Evolutionary conservation across 177 flowering plant genomes (phyloP), one percentile per base, ranked within the genome.

Genomic region (Tripterygium wilfordii): DNA sequence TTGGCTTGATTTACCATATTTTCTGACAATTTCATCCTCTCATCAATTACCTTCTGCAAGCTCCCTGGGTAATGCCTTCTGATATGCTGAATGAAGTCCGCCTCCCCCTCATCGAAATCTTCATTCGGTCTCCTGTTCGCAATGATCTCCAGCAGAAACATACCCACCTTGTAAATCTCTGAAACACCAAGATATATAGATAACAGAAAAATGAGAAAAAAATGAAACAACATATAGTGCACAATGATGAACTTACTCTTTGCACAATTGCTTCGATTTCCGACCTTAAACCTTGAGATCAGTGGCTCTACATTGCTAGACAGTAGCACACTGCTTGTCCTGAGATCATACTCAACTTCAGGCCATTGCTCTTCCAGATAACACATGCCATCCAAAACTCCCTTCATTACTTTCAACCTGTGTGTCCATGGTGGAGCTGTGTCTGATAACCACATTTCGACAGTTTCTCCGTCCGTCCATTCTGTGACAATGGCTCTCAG

Each of bases 291-390:
- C 56, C 76, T 68, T 58, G 80, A 72, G 49, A 82, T 70, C 46
- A 74, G 29, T 4, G 88, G 85, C 44, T 55, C 71, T 15, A 46
- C 36, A 18, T 72, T 39, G 10, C 63, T 31, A 4, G 80, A 56
- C 36, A 82, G 27, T 46, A 77, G 8, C 8, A 82, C 44, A 45
- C 69, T 69, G 41, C 54, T 55, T 17, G 71, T 55, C 48, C 58
- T 72, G 10, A 82, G 69, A 53, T 75, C 84, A 49, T 65, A 79
- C 8, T 51, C 77, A 47, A 79, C 64, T 42, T 68, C 62, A 48
- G 88, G 77, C 79, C 85, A 79, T 30, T 68, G 63, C 19, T 75
- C 74, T 26, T 75, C 56, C 26, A 79, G 39, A 54, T 76, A 76
- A 57, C 58, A 42, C 72, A 77, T 67, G 14, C 64, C 79, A 43